Percentiles rank a stretch among this genome's conserved stretches.
These are phyloP conservation scores for Aspergillus intermedius DNA, from an alignment of 2,329 filamentous ascomycete species.

Conservation along the genomic window DNA sequence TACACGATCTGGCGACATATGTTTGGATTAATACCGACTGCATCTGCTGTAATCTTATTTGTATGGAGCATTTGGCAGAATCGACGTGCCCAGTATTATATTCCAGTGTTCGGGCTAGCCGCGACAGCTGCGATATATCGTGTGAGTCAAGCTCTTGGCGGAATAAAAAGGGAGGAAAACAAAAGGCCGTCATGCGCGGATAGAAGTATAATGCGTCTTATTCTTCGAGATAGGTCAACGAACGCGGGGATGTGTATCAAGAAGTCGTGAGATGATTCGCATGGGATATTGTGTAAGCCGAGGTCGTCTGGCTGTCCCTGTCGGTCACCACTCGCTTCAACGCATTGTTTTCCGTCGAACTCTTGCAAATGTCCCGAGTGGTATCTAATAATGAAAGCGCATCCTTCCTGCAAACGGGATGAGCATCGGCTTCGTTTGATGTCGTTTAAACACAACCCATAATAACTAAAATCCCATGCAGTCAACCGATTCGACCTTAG, in stretches of 20 bases:
- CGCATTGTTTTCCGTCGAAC: conserved; percentile 1
- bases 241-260: not conserved
- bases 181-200: not conserved
- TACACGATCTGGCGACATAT: not conserved
- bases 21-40: not conserved
- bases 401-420: not conserved
- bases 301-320: conserved; percentile 1
- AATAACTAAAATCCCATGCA: not conserved
- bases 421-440: not conserved
- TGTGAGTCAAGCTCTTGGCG: not conserved
- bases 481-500: not conserved
- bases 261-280: not conserved
- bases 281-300: not conserved
- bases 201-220: too few species aligned
- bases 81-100: not conserved
- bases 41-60: not conserved
- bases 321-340: not conserved
- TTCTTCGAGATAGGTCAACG: not conserved
- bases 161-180: not conserved
- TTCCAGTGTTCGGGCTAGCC: not conserved
- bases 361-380: not conserved
- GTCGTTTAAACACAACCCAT: not conserved
- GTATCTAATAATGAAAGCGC: conserved; percentile 1
- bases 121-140: not conserved
- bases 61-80: conserved; percentile 1